A percentile compares a stretch with the other conserved stretches of the same genome.
Conservation (phyloP, 2,329 filamentous ascomycete genomes). For the Colletotrichum cuscutae region DNA sequence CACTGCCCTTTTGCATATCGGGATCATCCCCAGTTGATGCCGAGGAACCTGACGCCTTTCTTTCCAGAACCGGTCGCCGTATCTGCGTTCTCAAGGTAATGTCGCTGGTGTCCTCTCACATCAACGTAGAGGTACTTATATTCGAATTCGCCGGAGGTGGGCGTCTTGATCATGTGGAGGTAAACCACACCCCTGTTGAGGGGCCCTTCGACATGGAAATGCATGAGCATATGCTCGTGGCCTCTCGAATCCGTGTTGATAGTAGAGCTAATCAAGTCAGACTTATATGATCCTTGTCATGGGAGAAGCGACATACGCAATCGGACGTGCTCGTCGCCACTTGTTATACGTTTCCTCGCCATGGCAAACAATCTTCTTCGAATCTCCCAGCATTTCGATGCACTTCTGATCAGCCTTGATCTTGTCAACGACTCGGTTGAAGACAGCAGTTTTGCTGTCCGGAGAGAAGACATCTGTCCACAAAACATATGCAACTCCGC, state of each 20-base stretch:
- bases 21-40: slow-evolving; percentile 65
- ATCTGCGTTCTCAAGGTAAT: slow-evolving; percentile 74
- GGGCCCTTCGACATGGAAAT: slow-evolving; percentile 88
- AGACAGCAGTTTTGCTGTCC: slow-evolving; percentile 86
- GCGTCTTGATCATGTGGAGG: slow-evolving; percentile 79
- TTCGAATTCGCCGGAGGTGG: slow-evolving; percentile 73
- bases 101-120: slow-evolving; percentile 74
- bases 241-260: slow-evolving; percentile 78
- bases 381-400: slow-evolving; percentile 77
- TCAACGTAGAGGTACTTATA: slow-evolving; percentile 87
- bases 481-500: slow-evolving; percentile 80
- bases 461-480: slow-evolving; percentile 86
- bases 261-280: slow-evolving; percentile 65
- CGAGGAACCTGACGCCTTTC: slow-evolving; percentile 67
- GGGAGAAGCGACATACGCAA: slow-evolving; percentile 57
- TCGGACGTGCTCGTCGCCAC: slow-evolving; percentile 76
- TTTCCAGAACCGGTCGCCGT: slow-evolving; percentile 47
- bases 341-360: slow-evolving; percentile 85
- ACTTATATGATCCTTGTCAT: no score
- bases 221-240: slow-evolving; percentile 83
- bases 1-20: neutral
- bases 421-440: slow-evolving; percentile 85
- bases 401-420: slow-evolving; percentile 80
- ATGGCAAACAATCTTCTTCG: slow-evolving; percentile 80
- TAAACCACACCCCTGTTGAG: slow-evolving; percentile 77